Conservation (phyloP, 495 filamentous ascomycete genomes). For the Lasiosphaeria ovina region DNA sequence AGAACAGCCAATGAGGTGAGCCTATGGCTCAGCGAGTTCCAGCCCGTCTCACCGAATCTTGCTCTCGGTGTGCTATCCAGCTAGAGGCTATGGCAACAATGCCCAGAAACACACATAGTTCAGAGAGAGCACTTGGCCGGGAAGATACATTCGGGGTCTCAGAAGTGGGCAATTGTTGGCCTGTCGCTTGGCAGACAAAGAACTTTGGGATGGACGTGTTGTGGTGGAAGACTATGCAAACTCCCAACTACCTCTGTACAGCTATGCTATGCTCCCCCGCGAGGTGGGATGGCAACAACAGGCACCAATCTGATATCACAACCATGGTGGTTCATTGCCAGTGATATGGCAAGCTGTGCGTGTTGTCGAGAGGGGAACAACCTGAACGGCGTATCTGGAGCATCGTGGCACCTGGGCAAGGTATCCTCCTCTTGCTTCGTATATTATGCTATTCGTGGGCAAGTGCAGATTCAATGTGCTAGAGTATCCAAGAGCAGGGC, state of each 20-base stretch:
- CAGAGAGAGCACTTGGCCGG: not conserved
- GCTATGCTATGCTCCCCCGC: not conserved
- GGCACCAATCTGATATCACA: not conserved
- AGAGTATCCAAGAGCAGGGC: too few relatives aligned
- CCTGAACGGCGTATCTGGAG: too few relatives aligned
- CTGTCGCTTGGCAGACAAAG: slow-evolving; percentile 3
- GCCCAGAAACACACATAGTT: not conserved
- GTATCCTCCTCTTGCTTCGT: too few relatives aligned
- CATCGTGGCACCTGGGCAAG: too few relatives aligned
- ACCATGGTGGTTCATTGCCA: not conserved
- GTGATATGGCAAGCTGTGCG: not conserved
- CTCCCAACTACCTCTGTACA: not conserved
- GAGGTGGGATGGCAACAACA: not conserved
- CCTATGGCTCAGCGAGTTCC: not conserved
- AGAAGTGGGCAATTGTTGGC: not conserved
- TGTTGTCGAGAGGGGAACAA: too few relatives aligned
- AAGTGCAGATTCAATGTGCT: too few relatives aligned
- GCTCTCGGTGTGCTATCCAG: not conserved
- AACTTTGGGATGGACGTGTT: not conserved
- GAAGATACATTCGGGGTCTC: not conserved
- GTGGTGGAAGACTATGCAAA: not conserved
- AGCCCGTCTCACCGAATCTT: not conserved
- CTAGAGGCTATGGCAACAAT: not conserved
- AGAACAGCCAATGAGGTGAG: not conserved
- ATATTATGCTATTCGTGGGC: too few relatives aligned